Conservation (phyloP, 2,329 filamentous ascomycete species). For the Purpureocillium lavendulum region DNA sequence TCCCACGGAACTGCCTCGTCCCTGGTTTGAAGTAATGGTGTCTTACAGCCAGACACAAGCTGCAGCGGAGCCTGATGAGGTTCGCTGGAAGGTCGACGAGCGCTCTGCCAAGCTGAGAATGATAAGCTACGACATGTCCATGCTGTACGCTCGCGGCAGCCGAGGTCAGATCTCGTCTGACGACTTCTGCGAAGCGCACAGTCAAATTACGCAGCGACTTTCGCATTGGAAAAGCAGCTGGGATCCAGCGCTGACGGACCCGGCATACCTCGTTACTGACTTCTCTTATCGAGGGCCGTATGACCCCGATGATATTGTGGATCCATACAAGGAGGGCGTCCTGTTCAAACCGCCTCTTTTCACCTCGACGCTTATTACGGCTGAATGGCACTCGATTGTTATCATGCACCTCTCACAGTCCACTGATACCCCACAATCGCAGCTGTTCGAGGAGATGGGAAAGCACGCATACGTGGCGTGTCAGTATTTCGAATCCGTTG, state of each 20-base stretch:
- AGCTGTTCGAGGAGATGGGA: slow-evolving; percentile 44
- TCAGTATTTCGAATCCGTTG: slow-evolving; percentile 71
- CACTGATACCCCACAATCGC: slow-evolving; percentile 43
- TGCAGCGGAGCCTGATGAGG: slow-evolving; percentile 48
- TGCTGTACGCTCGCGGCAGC: slow-evolving; percentile 62
- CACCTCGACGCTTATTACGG: slow-evolving; percentile 62
- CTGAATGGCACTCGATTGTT: slow-evolving; percentile 72
- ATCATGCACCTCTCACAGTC: slow-evolving; percentile 76
- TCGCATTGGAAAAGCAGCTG: slow-evolving; percentile 46
- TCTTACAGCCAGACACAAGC: slow-evolving; percentile 55
- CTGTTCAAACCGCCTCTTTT: slow-evolving; percentile 66
- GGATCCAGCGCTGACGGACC: slow-evolving; percentile 53
- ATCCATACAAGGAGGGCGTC: slow-evolving; percentile 62
- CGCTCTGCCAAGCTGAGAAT: slow-evolving; percentile 59
- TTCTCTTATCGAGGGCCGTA: slow-evolving; percentile 47
- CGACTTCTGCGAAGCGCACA: slow-evolving; percentile 56
- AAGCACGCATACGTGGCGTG: slow-evolving; percentile 61
- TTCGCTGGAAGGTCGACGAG: slow-evolving; percentile 60
- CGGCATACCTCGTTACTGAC: slow-evolving; percentile 53
- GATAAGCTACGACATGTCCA: slow-evolving; percentile 71
- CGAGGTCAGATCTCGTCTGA: slow-evolving; percentile 56
- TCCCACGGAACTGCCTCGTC: slow-evolving; percentile 61
- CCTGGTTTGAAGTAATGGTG: slow-evolving; percentile 67
- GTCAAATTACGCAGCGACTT: slow-evolving; percentile 38
- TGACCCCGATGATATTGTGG: slow-evolving; percentile 58